Percentiles rank a stretch among this genome's conserved stretches.
These are phyloP conservation scores for Naganishia onofrii DNA, from an alignment of 768 basidiomycete genomes.

Conservation along the genomic window DNA sequence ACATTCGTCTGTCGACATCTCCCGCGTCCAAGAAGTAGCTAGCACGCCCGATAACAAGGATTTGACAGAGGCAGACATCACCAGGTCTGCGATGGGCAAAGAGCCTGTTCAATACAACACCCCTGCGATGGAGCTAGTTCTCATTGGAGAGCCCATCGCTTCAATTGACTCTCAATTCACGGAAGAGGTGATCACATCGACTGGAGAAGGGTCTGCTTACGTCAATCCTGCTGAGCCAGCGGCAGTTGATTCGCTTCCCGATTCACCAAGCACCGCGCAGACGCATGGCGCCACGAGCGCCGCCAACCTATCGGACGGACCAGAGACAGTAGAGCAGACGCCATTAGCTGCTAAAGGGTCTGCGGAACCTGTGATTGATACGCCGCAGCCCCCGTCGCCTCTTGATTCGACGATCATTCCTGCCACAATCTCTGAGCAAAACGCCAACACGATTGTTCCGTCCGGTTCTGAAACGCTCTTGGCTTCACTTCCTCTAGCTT, in stretches of 20 bases:
- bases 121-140: not conserved
- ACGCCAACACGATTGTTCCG: not conserved
- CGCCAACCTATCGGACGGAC: not conserved
- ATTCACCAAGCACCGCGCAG: not conserved
- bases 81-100: not conserved
- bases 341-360: not conserved
- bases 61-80: not conserved
- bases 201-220: not conserved
- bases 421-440: not conserved
- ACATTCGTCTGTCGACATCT: not conserved
- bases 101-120: not conserved
- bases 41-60: not conserved
- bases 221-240: not conserved
- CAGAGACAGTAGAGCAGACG: not conserved
- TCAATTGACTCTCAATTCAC: not conserved
- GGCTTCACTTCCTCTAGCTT: not conserved
- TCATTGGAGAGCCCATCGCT: not conserved
- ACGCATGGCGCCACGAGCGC: not conserved
- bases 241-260: not conserved
- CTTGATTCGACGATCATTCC: not conserved
- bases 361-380: not conserved
- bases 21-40: not conserved
- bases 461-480: not conserved
- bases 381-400: not conserved
- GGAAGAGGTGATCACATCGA: not conserved